Evolutionary conservation across 2,329 filamentous ascomycete species (phyloP), one percentile per base, ranked within the genome.

Genomic region (Calycina herbarum): DNA sequence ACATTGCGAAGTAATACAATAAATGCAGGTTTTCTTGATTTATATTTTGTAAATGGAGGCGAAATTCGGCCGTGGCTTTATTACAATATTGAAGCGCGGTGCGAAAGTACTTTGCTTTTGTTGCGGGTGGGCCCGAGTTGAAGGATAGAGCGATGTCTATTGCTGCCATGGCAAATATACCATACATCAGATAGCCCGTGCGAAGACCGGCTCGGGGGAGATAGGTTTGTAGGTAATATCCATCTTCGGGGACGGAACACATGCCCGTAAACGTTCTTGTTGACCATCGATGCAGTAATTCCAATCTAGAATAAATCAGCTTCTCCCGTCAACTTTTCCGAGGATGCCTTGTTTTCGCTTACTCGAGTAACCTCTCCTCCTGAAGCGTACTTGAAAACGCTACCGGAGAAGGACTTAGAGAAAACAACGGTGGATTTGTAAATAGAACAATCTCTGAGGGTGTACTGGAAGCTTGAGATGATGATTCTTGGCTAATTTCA

Each of bases 231-330:
- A 64, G 57, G 48, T 61, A 61, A 13, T 31, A 33, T 3, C 29
- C 17, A 33, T 64, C 63, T 60, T 64, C 63, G 0, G 63, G 57
- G 15, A 64, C 42, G 48, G 27, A 29, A 20, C n/a, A 48, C 10
- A 64, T 31, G 3, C 63, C 56, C 15, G 29, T 29, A 27, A 56
- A 64, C 20, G 63, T 64, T 27, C 38, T 57, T n/a, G 58, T 57
- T 31, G 63, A 61, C 63, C 63, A 64, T 11, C 63, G 63, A 27
- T 64, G 63, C 57, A 64, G 60, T 5, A 64, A 35, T 57, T 64
- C 63, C n/a, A 64, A 48, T 24, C 60, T 51, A 35, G 11, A 57
- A 29, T 10, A 29, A 13, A 57, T 57, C 27, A 57, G 45, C 6
- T 33, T 57, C 24, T 29, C 27, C 4, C 15, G 5, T 57, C 45